Base-by-base conservation (phyloP, 176 grass and related monocot species). In the Elaeis guineensis region DNA sequence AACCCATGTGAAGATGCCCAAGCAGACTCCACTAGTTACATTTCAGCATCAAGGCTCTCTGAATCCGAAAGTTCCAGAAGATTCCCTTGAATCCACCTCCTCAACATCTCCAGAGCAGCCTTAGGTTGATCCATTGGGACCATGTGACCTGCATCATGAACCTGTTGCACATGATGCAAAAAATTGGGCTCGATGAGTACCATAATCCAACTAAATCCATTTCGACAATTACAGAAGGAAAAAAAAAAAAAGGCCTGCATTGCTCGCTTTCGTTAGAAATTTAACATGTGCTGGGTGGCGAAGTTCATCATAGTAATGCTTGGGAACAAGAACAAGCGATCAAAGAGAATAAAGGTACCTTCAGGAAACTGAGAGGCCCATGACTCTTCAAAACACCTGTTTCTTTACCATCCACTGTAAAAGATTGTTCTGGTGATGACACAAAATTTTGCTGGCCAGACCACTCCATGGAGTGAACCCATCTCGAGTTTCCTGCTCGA, bases 81-180 rank as follows among this genome's bases (percentile, higher is more conserved):
- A 39, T 79, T 79, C 21, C 86, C 90, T 1, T 81, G 65, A 4
- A 50, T 90, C 90, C 86, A 95, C 58, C 82, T 71, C 82, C 61
- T 90, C 16, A 95, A 66, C 90, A 95, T 95, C 74, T 95, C 90
- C 55, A 95, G 52, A n/a, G 90, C 77, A 26, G 80, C 86, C 61
- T 90, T 87, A 0, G 90, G 90, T 70, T 95, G 90, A 84, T 95
- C 90, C 90, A 95, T 95, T 4, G 90, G 90, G 16, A 95, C 90
- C 90, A 95, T 95, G 79, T 95, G 90, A 7, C 86, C 90, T 20
- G 90, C 65, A 66, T 95, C 77, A 0, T 95, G 82, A 71, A 95
- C 80, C 90, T 95, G 71, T 74, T 58, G 3, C 32, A n/a, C 0
- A 59, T 90, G 71, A 70, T 58, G 4, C 32, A n/a, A 1, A 59